These are phyloP conservation scores for Meredithiella fracta DNA, from an alignment of 2,329 filamentous ascomycete species.

Conservation along the genomic window DNA sequence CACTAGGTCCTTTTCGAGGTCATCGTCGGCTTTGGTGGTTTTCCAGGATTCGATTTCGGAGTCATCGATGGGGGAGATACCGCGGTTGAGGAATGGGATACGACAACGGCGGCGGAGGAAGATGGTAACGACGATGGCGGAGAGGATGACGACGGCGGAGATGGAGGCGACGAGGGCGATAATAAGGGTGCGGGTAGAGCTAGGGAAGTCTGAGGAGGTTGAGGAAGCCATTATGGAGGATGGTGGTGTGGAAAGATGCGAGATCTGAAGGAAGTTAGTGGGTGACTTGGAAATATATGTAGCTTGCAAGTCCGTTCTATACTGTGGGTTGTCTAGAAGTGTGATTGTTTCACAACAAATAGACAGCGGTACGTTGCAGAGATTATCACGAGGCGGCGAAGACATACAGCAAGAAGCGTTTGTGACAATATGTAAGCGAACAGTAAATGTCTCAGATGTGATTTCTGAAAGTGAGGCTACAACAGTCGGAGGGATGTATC, in stretches of 20 bases:
- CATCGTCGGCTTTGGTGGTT: constrained; percentile 20
- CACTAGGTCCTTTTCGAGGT: constrained; percentile 18
- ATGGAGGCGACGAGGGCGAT: constrained; percentile 37
- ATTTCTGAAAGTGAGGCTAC: not conserved
- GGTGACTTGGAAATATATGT: not conserved
- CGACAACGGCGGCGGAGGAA: constrained; percentile 25
- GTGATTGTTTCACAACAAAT: not conserved
- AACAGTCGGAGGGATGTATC: too few relatives aligned
- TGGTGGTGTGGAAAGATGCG: not conserved
- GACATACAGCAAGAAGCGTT: not conserved
- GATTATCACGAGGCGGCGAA: not conserved
- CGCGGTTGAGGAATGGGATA: constrained; percentile 32
- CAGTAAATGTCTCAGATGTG: not conserved
- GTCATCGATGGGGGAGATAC: constrained; percentile 45
- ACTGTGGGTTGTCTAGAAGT: too few relatives aligned
- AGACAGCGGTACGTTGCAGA: not conserved
- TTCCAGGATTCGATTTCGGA: constrained; percentile 52
- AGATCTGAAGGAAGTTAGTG: not conserved
- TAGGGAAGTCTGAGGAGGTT: not conserved
- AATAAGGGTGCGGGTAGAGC: constrained; percentile 27
- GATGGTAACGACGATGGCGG: constrained; percentile 22
- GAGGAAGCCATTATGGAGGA: not conserved
- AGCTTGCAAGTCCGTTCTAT: not conserved
- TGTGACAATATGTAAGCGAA: not conserved
- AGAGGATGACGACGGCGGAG: constrained; percentile 20